Conservation (phyloP, 1,284 basidiomycete species). For the Ganoderma leucocontextum region DNA sequence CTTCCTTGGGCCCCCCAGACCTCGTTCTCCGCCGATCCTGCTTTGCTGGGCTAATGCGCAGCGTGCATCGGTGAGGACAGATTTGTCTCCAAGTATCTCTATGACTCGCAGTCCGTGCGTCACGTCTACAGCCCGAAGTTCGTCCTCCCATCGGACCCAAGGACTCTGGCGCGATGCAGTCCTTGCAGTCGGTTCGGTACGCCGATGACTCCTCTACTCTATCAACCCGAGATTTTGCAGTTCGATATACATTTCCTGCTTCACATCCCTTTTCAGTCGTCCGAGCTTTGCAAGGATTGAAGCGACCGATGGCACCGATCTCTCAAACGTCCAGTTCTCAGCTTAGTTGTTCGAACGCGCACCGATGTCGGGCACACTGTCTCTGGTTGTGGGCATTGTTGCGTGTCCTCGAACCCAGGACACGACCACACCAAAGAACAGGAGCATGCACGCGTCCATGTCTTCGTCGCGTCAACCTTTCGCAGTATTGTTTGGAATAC, state of each 20-base stretch:
- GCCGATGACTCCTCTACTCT: conserved; percentile 18
- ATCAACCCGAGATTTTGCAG: neutral
- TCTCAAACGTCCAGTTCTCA: neutral
- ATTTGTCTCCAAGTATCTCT: neutral
- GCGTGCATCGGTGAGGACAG: conserved; percentile 13
- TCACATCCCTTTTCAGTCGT: neutral
- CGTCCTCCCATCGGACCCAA: conserved; percentile 3
- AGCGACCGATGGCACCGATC: conserved; percentile 4
- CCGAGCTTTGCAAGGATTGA: neutral
- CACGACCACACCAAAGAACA: neutral
- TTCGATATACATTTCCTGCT: neutral
- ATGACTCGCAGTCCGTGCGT: conserved; percentile 17
- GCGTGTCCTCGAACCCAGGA: conserved; percentile 10
- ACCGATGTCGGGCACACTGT: conserved; percentile 9
- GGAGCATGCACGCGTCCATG: too few species aligned
- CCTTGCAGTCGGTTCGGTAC: conserved; percentile 17
- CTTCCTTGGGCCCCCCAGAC: neutral
- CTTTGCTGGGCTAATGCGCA: conserved; percentile 10
- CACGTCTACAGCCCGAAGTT: conserved; percentile 10
- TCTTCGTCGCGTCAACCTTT: neutral
- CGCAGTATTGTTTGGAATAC: neutral
- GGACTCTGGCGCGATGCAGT: conserved; percentile 17
- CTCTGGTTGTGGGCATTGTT: conserved; percentile 11
- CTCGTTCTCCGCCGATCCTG: conserved; percentile 13
- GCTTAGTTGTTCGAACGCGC: conserved; percentile 13